Conservation (phyloP, 163 green algal species). For the Scenedesmus sp. region DNA sequence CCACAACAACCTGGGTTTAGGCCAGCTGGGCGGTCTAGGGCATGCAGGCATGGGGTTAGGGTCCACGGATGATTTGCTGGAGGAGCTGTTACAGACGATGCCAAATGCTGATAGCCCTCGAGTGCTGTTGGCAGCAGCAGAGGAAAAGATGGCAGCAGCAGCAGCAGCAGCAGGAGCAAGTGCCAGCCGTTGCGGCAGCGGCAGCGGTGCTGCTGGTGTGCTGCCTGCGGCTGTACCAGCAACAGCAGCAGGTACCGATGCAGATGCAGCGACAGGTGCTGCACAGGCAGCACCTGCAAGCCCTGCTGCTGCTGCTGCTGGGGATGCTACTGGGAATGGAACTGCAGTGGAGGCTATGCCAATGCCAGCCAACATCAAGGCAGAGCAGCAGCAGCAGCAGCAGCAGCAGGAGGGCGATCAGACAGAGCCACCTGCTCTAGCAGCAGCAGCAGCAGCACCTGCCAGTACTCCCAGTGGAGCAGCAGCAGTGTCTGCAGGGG, state of each 20-base stretch:
- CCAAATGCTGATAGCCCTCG: background rate
- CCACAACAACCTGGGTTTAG: background rate
- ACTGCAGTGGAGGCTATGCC: background rate
- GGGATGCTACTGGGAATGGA: background rate
- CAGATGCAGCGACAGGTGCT: background rate
- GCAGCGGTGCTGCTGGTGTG: background rate
- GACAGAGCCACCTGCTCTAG: too few species aligned
- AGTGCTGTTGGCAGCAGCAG: background rate
- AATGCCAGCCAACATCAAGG: background rate
- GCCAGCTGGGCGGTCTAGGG: background rate
- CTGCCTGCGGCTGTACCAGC: background rate
- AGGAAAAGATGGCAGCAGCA: background rate
- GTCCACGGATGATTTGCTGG: background rate
- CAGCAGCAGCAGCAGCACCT: background rate
- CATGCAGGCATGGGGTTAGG: background rate
- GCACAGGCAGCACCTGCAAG: background rate
- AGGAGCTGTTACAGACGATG: background rate
- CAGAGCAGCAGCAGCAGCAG: background rate
- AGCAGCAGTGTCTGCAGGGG: background rate
- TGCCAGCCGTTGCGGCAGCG: background rate
- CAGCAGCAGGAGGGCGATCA: background rate
- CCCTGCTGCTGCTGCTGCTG: background rate
- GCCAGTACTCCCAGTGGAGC: too few species aligned
- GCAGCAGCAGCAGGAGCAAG: background rate
- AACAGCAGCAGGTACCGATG: background rate